A percentile compares a stretch with the other conserved stretches of the same genome.
These are phyloP conservation scores for Rhododendron kiyosumense DNA, from an alignment of 148 eudicot species.

Conservation along the genomic window DNA sequence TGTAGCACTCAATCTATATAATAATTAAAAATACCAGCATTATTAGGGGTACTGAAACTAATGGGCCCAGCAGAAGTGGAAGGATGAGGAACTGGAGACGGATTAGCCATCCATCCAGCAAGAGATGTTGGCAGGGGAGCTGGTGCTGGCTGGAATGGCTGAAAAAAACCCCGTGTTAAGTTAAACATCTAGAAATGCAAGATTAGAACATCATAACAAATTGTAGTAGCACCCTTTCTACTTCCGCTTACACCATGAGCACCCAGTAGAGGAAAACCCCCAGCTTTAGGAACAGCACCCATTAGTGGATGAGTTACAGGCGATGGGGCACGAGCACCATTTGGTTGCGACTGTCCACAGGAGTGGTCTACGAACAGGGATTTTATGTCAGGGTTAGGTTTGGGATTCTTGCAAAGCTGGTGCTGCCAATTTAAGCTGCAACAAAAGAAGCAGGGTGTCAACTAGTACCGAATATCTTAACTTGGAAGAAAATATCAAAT, in stretches of 20 bases:
- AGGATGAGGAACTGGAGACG: constrained; percentile 72
- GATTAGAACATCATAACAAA: background rate
- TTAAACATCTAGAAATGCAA: constrained; percentile 16
- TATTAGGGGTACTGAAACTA: constrained; percentile 59
- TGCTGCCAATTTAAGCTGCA: constrained; percentile 98
- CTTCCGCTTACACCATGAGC: constrained; percentile 73
- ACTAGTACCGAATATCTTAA: background rate
- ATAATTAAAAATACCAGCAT: constrained; percentile 31
- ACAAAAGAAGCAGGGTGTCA: background rate
- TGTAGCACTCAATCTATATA: background rate
- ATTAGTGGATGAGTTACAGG: constrained; percentile 76
- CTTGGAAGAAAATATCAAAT: background rate
- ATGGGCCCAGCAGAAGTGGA: constrained; percentile 78
- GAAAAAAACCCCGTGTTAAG: constrained; percentile 8
- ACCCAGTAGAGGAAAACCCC: constrained; percentile 76
- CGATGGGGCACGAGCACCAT: constrained; percentile 83
- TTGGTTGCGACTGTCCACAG: constrained; percentile 80
- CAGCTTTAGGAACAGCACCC: constrained; percentile 65
- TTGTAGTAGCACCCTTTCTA: background rate
- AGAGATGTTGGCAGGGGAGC: constrained; percentile 58
- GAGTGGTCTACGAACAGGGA: constrained; percentile 89
- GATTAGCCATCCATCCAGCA: constrained; percentile 89
- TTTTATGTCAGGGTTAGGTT: constrained; percentile 87
- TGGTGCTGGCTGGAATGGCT: constrained; percentile 78
- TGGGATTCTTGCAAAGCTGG: constrained; percentile 87